Evolutionary conservation across 495 filamentous ascomycete genomes (phyloP), one percentile per base, ranked within the genome.

Genomic region (Trichoderma virens): DNA sequence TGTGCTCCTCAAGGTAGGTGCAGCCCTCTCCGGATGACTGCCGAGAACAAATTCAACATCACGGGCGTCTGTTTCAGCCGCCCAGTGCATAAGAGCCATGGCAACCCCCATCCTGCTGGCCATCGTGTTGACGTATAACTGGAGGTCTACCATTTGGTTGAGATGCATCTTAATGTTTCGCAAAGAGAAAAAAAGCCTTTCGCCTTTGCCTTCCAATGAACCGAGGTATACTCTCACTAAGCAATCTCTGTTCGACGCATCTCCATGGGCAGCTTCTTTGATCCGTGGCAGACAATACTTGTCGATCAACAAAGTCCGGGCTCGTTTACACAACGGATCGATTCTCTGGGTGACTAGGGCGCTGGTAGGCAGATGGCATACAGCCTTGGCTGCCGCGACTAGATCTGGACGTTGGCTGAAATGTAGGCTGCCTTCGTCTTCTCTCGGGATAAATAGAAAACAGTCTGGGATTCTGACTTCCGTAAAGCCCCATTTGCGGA

Each of bases 171-270:
- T 54, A 54, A 67, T 65, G 30, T 69, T 67, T 27, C 65, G 56
- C 1, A 69, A 64, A 1, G 63, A 64, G 30, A 69, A 64, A 7
- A 35, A 63, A 34, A 30, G 30, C n/a, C n/a, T 23, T 30, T 39
- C 20, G 14, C 18, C 64, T 23, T 47, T 64, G n/a, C 71, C 67
- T 2, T 63, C 20, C 43, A 16, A 32, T 6, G 63, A 62, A 2
- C 70, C 73, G 2, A 75, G 67, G 31, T 75, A 73, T 0, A 69
- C 11, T 31, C 70, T 60, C 0, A 73, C 70, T 25, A 73, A 62
- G 59, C 73, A 75, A 11, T 75, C 68, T 4, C 18, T 60, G 43
- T 75, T 75, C 13, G 61, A 67, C 0, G 20, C 23, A 35, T 68
- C 65, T 2, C 16, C 39, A 2, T 59, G 31, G 0, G 65, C 70